These are phyloP conservation scores for Diutina catenulata DNA, from an alignment of 1,139 yeast species.

Conservation along the genomic window DNA sequence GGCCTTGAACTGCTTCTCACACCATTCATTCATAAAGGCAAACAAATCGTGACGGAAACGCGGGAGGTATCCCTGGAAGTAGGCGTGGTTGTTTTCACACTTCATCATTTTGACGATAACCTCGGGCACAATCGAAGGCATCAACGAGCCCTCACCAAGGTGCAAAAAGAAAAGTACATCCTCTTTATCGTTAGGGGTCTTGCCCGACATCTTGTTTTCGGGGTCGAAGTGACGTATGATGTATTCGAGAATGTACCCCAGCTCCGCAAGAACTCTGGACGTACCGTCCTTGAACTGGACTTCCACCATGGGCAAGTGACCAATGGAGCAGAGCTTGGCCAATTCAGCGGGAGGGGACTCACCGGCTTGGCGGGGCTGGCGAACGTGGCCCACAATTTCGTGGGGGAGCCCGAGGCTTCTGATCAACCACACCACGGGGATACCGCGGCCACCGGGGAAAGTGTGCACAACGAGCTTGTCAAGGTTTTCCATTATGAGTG, in stretches of 20 bases:
- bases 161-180: neutral
- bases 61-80: neutral
- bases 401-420: neutral
- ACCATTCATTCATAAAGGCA: neutral
- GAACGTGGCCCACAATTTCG: neutral
- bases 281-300: neutral
- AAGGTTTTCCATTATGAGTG: too few relatives aligned
- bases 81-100: neutral
- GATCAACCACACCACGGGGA: neutral
- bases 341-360: neutral
- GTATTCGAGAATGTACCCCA: neutral
- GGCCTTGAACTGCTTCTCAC: neutral
- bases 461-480: conserved; percentile 1
- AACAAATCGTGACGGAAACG: neutral
- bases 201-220: neutral
- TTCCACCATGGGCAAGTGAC: neutral
- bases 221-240: neutral
- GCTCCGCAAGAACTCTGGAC: neutral
- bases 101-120: neutral
- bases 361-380: neutral
- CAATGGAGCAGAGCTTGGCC: neutral
- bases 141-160: neutral
- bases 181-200: neutral
- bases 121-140: neutral
- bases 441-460: neutral